Conservation (phyloP, 805 yeast species). For the Starmerella stigmatis region DNA sequence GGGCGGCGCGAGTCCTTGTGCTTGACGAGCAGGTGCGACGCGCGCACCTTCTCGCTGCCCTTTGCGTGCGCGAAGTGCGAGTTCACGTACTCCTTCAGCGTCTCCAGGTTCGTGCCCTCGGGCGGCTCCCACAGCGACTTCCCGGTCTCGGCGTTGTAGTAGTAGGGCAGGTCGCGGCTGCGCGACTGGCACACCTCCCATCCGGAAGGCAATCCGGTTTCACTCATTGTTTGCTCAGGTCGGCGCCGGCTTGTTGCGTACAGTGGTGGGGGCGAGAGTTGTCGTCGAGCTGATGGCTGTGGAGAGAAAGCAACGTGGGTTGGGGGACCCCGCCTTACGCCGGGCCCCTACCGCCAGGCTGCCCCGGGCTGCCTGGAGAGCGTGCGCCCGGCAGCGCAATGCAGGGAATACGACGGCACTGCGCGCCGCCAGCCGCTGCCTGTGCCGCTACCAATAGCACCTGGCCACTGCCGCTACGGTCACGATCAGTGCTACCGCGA, state of each 20-base stretch:
- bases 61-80: constrained; percentile 23
- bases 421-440: no score
- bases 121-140: constrained; percentile 91
- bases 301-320: constrained; percentile 3
- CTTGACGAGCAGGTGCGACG: constrained; percentile 72
- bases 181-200: constrained; percentile 77
- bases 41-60: constrained; percentile 47
- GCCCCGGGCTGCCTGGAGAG: no score
- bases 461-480: no score
- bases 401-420: no score
- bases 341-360: background rate
- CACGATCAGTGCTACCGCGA: no score
- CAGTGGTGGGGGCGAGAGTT: background rate
- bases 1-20: constrained; percentile 81
- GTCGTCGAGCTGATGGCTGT: background rate
- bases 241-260: background rate
- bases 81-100: constrained; percentile 48
- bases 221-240: constrained; percentile 16
- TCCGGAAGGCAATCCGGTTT: constrained; percentile 68
- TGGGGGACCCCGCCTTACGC: constrained; percentile 2
- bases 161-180: constrained; percentile 78
- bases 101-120: constrained; percentile 56
- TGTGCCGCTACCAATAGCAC: no score
- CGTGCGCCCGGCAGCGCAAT: no score
- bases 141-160: constrained; percentile 54